Conservation (phyloP, 306 rosid genomes). For the Dryas octopetala region DNA sequence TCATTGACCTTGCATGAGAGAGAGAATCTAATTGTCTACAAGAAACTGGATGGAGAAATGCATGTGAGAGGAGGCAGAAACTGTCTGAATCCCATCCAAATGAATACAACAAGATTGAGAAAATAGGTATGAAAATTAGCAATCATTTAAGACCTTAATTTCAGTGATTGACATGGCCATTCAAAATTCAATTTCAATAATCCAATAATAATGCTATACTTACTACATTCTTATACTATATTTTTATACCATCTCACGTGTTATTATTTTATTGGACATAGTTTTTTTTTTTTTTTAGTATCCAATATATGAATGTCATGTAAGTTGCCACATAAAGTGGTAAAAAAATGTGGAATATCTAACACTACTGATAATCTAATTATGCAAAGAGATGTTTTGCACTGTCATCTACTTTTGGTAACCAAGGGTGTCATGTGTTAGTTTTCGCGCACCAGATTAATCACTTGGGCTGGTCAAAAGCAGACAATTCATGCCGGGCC, state of each 20-base stretch:
- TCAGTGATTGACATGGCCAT: background rate
- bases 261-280: background rate
- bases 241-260: too few species aligned
- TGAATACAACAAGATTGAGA: background rate
- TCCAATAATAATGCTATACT: background rate
- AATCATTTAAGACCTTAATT: background rate
- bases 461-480: too few species aligned
- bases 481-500: too few species aligned
- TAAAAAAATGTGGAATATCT: too few species aligned
- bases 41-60: background rate
- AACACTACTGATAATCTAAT: background rate
- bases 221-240: too few species aligned
- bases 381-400: too few species aligned
- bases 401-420: too few species aligned
- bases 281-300: too few species aligned
- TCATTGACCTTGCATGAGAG: constrained; percentile 21
- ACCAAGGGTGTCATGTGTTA: too few species aligned
- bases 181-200: background rate
- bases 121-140: background rate
- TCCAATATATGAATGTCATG: too few species aligned
- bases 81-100: background rate
- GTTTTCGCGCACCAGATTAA: too few species aligned
- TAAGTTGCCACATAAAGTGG: too few species aligned
- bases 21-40: constrained; percentile 6
- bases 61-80: background rate